phyloP scores from a whole-genome alignment of 139 green algal species.

The Picochlorum sp. region DNA sequence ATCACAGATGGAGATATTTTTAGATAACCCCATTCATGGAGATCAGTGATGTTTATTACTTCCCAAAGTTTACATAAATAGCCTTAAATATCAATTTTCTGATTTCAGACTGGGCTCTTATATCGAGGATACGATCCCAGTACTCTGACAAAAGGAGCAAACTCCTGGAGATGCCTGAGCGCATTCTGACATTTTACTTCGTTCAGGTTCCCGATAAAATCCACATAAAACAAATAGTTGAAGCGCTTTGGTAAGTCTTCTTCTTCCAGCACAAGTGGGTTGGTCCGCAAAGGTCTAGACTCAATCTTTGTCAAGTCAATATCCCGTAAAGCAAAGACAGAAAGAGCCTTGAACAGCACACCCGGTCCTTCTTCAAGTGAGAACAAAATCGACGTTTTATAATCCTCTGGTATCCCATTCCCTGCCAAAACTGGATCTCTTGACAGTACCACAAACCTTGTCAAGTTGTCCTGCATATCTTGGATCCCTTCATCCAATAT shows the following conservation, averaged over 20 bases:
- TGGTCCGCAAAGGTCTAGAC: slow-evolving; percentile 66
- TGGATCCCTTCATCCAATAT: slow-evolving; percentile 67
- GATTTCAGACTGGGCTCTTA: slow-evolving; percentile 18
- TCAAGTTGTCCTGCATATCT: slow-evolving; percentile 87
- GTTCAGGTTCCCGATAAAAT: slow-evolving; percentile 78
- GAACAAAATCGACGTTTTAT: slow-evolving; percentile 93
- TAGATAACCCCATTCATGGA: neutral
- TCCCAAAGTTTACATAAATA: too few relatives aligned
- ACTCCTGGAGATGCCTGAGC: slow-evolving; percentile 86
- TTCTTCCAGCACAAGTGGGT: slow-evolving; percentile 16
- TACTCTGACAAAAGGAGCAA: slow-evolving; percentile 82
- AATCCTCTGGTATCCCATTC: slow-evolving; percentile 6
- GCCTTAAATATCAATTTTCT: neutral
- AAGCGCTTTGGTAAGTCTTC: too few relatives aligned
- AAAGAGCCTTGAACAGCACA: slow-evolving; percentile 92
- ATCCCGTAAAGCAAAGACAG: slow-evolving; percentile 89
- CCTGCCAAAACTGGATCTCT: slow-evolving; percentile 63
- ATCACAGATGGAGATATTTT: too few relatives aligned
- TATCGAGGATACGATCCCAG: slow-evolving; percentile 84
- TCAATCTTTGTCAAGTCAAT: slow-evolving; percentile 97
- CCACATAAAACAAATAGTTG: slow-evolving; percentile 97
- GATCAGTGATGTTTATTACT: neutral
- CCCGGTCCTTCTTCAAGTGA: slow-evolving; percentile 68
- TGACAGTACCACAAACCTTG: slow-evolving; percentile 89
- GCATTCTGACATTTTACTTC: slow-evolving; percentile 80